Evolutionary conservation across 2,329 filamentous ascomycete species (phyloP).

Genomic region (Chaetomiaceae sp.): DNA sequence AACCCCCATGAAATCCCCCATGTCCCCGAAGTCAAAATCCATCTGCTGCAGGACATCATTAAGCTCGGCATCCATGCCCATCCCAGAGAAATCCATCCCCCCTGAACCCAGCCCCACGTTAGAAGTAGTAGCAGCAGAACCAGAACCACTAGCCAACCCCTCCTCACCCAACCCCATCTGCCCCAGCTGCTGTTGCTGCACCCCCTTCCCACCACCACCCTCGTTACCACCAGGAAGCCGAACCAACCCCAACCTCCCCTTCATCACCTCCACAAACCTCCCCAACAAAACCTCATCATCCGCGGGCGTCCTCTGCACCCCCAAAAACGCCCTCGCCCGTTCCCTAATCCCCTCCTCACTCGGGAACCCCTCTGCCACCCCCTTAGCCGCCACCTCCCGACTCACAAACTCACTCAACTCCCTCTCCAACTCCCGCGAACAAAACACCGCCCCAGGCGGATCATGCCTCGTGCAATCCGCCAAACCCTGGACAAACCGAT

Average conservation of each 20-base stretch:
- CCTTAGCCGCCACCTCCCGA: conserved; percentile 33
- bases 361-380: conserved; percentile 38
- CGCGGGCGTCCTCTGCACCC: conserved; percentile 41
- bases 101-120: neutral
- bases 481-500: conserved; percentile 45
- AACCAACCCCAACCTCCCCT: conserved; percentile 29
- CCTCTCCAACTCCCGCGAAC: conserved; percentile 54
- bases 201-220: neutral
- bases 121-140: too few relatives aligned
- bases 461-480: conserved; percentile 37
- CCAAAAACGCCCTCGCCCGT: conserved; percentile 46
- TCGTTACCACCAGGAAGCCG: neutral
- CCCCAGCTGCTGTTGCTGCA: neutral
- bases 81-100: conserved; percentile 6
- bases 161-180: neutral
- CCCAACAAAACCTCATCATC: conserved; percentile 50
- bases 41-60: conserved; percentile 41
- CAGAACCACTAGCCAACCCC: neutral
- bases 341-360: conserved; percentile 43
- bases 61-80: conserved; percentile 34
- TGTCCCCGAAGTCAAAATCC: conserved; percentile 37
- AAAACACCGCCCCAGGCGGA: conserved; percentile 51
- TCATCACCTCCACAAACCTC: conserved; percentile 50
- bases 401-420: conserved; percentile 47
- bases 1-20: conserved; percentile 20